Evolutionary conservation across 768 basidiomycete species (phyloP).

Genomic region (Paxillus rubicundulus): DNA sequence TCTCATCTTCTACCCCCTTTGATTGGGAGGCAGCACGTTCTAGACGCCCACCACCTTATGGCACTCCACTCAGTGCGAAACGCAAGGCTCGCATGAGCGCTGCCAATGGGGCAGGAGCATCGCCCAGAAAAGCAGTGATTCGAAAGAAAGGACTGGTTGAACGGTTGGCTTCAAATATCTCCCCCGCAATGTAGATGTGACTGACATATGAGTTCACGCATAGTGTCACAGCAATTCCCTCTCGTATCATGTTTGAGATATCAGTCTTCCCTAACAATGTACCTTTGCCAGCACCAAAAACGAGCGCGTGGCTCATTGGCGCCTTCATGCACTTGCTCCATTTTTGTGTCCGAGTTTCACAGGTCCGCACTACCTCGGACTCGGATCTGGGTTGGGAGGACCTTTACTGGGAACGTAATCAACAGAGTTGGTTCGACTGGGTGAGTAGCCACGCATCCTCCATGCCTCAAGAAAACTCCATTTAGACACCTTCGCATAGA

Average conservation of each 20-base stretch:
- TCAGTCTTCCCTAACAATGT: slow-evolving; percentile 80
- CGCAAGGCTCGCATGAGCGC: slow-evolving; percentile 41
- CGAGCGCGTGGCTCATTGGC: slow-evolving; percentile 65
- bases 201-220: slow-evolving; percentile 9
- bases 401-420: slow-evolving; percentile 65
- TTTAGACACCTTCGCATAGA: slow-evolving; percentile 40
- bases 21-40: slow-evolving; percentile 86
- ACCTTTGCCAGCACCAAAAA: slow-evolving; percentile 65
- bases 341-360: slow-evolving; percentile 59
- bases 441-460: slow-evolving; percentile 37
- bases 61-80: slow-evolving; percentile 52
- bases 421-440: slow-evolving; percentile 77
- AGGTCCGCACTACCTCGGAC: slow-evolving; percentile 54
- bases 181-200: slow-evolving; percentile 10
- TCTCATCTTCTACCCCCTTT: slow-evolving; percentile 74
- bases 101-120: slow-evolving; percentile 24
- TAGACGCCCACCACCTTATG: slow-evolving; percentile 69
- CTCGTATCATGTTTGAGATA: slow-evolving; percentile 73
- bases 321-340: slow-evolving; percentile 65
- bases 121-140: slow-evolving; percentile 50
- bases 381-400: slow-evolving; percentile 79
- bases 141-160: slow-evolving; percentile 65
- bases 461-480: slow-evolving; percentile 7
- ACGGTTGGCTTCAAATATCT: slow-evolving; percentile 39
- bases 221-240: slow-evolving; percentile 67